A percentile compares a stretch with the other conserved stretches of the same genome.
Evolutionary conservation across 1,139 yeast species (phyloP).

Genomic region (Kodamaea suecica): DNA sequence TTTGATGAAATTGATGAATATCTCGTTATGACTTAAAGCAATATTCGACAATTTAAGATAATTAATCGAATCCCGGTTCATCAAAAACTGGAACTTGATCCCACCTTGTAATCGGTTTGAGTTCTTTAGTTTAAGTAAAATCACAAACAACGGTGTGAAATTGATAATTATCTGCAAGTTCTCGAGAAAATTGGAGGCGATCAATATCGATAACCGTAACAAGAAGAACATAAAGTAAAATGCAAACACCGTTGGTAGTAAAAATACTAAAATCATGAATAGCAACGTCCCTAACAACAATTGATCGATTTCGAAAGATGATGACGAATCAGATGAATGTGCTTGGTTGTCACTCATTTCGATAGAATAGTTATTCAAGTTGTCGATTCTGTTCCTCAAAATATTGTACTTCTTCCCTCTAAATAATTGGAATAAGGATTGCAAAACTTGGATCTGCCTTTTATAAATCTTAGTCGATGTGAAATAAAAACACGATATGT

Average conservation of each 20-base stretch:
- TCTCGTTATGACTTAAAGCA: slow-evolving; percentile 38
- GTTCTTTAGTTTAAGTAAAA: slow-evolving; percentile 76
- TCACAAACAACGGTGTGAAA: slow-evolving; percentile 82
- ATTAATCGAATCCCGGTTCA: slow-evolving; percentile 17
- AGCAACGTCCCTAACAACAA: slow-evolving; percentile 82
- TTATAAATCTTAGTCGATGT: slow-evolving; percentile 76
- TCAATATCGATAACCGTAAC: slow-evolving; percentile 51
- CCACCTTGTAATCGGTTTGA: slow-evolving; percentile 92
- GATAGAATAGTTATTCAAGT: slow-evolving; percentile 49
- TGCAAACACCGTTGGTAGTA: slow-evolving; percentile 84
- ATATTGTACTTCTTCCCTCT: slow-evolving; percentile 88
- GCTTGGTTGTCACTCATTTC: slow-evolving; percentile 14
- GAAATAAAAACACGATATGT: slow-evolving; percentile 71
- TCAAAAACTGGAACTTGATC: slow-evolving; percentile 41
- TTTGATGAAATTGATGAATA: slow-evolving; percentile 33
- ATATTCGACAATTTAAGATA: slow-evolving; percentile 36
- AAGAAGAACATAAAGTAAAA: slow-evolving; percentile 75
- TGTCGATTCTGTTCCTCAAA: slow-evolving; percentile 79
- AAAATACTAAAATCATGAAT: slow-evolving; percentile 73
- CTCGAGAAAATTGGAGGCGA: slow-evolving; percentile 54
- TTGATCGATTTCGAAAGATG: slow-evolving; percentile 77
- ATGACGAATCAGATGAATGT: slow-evolving; percentile 2
- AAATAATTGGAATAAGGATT: slow-evolving; percentile 78
- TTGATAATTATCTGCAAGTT: slow-evolving; percentile 63
- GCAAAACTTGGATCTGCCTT: slow-evolving; percentile 67